Base-by-base conservation (phyloP, 768 basidiomycete genomes). In the Exsudoporus frostii region DNA sequence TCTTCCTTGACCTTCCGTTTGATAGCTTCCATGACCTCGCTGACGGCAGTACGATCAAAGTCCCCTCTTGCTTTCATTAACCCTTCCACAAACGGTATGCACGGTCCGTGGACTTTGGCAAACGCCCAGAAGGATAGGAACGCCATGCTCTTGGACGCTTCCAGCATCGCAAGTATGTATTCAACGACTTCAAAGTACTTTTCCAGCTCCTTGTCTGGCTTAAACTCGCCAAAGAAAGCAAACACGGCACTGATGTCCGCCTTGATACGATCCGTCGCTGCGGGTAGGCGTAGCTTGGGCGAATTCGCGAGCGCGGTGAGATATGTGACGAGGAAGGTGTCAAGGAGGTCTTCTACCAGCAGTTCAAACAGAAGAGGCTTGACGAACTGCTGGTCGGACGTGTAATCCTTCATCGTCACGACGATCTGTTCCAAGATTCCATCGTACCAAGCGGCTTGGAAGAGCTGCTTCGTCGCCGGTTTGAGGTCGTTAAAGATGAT, bases 321-420 rank as follows among this genome's bases (percentile, higher is more conserved):
- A 69, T 98, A 98, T 8, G 81, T 79, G 64, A 96, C 85, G 34
- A 99, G 79, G 76, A 96, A 95, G 6, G 86, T 74, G 65, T 98
- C 93, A 49, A 98, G 76, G 32, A 98, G 82, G 65, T 98, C 94
- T 66, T 97, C 95, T 15, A 97, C 77, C 32, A 98, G 78, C 22
- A 98, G 80, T 56, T 98, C 95, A 58, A 98, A 85, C 41, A 99
- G 79, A 7, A 90, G 86, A 14, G 90, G 79, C 66, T 98, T 97
- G 54, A 99, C 85, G 64, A 87, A 97, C 41, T 82, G 79, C 65
- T 95, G 90, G 71, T 98, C 97, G n/a, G 79, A 69, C 85, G 94
- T 93, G 72, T 98, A 98, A 64, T 99, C 97, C 48, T 87, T 82
- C 79, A 98, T 90, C 38, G 97, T 99, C 73, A 94, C 91, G 55